Base-by-base conservation (phyloP, 768 basidiomycete genomes). In the Termitomyces sp. region DNA sequence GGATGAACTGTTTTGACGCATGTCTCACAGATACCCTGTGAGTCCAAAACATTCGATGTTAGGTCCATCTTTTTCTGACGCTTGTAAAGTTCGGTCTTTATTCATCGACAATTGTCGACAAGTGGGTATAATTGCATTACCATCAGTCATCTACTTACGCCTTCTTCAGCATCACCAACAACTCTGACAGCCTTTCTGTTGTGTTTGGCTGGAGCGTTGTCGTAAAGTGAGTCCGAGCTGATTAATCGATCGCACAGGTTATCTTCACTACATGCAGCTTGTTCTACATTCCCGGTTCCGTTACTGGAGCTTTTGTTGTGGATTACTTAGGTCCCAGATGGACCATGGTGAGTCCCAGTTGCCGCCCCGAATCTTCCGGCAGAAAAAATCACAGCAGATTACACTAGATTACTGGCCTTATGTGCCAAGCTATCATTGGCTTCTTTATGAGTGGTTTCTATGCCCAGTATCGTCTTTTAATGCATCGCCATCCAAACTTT, bases 361-460 rank as follows among this genome's bases (percentile, higher is more conserved):
- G n/a, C 38, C 14, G 40, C 21, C 40, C 34, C 22, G 21, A 17
- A 12, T 21, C 32, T 28, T 32, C 14, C 2, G 19, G 17, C 12
- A 7, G 12, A 9, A 21, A 28, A 17, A 14, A 34, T 26, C 43
- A 40, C 30, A 32, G 9, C 30, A 10, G 9, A 32, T 32, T 10
- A 32, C 34, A 45, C 22, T 61, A 88, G 87, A 90, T 91, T 60
- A 61, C 65, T 26, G 89, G 90, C 44, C 77, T 91, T 10, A 40
- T 90, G 26, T 61, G 70, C 24, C 90, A 92, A 67, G 84, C 87
- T 2, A 48, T 89, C 58, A 73, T 90, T 46, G 90, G 95, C 6
- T 97, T 97, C 71, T 81, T 92, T 68, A 90, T 98, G 87, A 89
- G 89, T 58, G 95, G 91, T 1, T 72, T 83, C 19, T 97, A 95